Evolutionary conservation across 2,329 filamentous ascomycete genomes (phyloP).

Genomic region (Cryphonectria radicalis): DNA sequence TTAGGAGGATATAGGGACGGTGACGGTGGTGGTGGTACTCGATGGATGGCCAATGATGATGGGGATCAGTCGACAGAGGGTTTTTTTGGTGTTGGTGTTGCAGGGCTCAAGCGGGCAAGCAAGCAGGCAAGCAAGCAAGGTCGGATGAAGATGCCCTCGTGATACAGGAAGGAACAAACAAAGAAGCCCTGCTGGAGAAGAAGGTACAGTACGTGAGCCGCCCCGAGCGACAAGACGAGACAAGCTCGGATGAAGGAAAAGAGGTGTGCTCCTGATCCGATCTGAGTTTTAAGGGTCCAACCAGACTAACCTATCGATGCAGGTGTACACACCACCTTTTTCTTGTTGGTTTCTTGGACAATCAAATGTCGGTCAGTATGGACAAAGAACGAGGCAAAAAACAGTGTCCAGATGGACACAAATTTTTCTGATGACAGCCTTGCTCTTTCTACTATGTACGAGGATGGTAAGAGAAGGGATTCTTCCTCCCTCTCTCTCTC

Average conservation of each 20-base stretch:
- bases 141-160: not conserved
- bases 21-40: not conserved
- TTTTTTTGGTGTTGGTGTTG: not conserved
- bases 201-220: not conserved
- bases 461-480: not conserved
- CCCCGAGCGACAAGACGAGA: not conserved
- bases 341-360: not conserved
- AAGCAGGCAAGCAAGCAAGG: no score
- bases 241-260: not conserved
- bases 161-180: slow-evolving; percentile 13
- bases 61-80: not conserved
- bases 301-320: slow-evolving; percentile 2
- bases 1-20: slow-evolving; percentile 1
- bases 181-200: not conserved
- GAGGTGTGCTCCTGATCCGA: not conserved
- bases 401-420: not conserved
- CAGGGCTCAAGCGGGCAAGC: not conserved
- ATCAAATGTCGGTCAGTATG: not conserved
- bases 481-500: no score
- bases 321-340: slow-evolving; percentile 10
- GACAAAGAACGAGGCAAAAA: not conserved
- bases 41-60: not conserved
- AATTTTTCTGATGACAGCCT: not conserved
- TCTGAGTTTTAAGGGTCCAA: slow-evolving; percentile 11
- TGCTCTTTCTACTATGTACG: not conserved